A percentile compares a stretch with the other conserved stretches of the same genome.
Conservation (phyloP, 352 stramenopile species). For the Phytophthora rubi region DNA sequence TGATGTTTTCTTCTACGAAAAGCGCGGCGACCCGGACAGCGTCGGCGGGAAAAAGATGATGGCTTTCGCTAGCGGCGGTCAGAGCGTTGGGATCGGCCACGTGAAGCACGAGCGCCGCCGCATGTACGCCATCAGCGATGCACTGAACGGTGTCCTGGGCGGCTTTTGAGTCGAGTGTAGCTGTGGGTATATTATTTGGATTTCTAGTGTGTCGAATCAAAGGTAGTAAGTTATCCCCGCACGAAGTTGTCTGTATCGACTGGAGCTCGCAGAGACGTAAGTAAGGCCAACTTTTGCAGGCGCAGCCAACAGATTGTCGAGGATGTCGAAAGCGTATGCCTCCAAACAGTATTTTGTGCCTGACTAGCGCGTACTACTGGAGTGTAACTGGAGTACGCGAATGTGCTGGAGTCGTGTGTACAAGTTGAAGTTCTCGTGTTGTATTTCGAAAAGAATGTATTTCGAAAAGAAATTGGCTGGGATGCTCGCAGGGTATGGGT, state of each 20-base stretch:
- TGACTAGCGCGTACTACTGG: too few species aligned
- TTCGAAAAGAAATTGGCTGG: background rate
- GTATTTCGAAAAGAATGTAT: background rate
- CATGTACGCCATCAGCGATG: constrained; percentile 84
- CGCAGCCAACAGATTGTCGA: too few species aligned
- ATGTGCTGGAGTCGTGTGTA: too few species aligned
- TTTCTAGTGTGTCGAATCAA: background rate
- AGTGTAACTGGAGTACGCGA: too few species aligned
- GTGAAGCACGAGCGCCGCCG: constrained; percentile 70
- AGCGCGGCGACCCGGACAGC: constrained; percentile 43
- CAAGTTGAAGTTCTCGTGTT: background rate
- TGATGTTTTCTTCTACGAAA: constrained; percentile 89
- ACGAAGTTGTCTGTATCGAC: background rate
- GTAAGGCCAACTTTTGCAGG: too few species aligned
- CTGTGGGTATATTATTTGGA: background rate
- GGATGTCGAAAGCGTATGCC: too few species aligned
- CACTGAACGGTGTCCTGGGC: constrained; percentile 73
- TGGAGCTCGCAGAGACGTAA: background rate
- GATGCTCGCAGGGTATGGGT: too few species aligned
- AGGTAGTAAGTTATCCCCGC: background rate
- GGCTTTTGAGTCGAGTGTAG: constrained; percentile 49
- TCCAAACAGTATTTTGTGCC: too few species aligned
- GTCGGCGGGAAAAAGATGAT: constrained; percentile 40
- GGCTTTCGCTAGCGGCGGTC: constrained; percentile 50
- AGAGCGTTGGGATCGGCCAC: constrained; percentile 73